These are phyloP conservation scores for Calonectria pauciramosa DNA, from an alignment of 2,329 filamentous ascomycete species.

Conservation along the genomic window DNA sequence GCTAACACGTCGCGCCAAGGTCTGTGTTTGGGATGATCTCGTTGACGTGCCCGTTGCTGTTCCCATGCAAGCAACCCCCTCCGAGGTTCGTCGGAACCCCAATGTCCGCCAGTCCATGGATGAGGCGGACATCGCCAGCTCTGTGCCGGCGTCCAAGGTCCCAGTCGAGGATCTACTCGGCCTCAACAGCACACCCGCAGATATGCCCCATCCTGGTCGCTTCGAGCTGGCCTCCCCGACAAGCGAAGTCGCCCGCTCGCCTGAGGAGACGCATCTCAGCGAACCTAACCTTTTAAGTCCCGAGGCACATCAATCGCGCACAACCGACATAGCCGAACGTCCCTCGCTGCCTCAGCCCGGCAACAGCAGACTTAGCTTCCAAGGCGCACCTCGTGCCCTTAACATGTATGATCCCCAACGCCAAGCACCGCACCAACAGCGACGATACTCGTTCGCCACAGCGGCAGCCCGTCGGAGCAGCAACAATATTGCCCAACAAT, in stretches of 20 bases:
- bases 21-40: slow-evolving; percentile 98
- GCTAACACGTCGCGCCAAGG: slow-evolving; percentile 88
- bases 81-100: slow-evolving; percentile 82
- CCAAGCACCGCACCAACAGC: slow-evolving; percentile 59
- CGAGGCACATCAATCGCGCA: slow-evolving; percentile 32
- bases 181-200: slow-evolving; percentile 70
- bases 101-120: slow-evolving; percentile 67
- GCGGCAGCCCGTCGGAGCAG: slow-evolving; percentile 62
- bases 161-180: slow-evolving; percentile 78
- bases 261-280: slow-evolving; percentile 49
- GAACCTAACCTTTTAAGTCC: slow-evolving; percentile 38
- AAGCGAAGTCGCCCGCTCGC: slow-evolving; percentile 57
- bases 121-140: slow-evolving; percentile 87
- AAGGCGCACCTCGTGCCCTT: slow-evolving; percentile 57
- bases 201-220: slow-evolving; percentile 81
- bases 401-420: slow-evolving; percentile 62
- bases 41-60: slow-evolving; percentile 97
- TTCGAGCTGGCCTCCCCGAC: slow-evolving; percentile 74
- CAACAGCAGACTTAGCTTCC: slow-evolving; percentile 53
- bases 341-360: slow-evolving; percentile 36
- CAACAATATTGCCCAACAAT: slow-evolving; percentile 66
- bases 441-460: slow-evolving; percentile 68
- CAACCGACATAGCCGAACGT: slow-evolving; percentile 38
- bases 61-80: slow-evolving; percentile 85
- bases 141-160: slow-evolving; percentile 48